phyloP scores from a whole-genome alignment of 805 yeast genomes.

The Schizosaccharomyces lindneri region DNA sequence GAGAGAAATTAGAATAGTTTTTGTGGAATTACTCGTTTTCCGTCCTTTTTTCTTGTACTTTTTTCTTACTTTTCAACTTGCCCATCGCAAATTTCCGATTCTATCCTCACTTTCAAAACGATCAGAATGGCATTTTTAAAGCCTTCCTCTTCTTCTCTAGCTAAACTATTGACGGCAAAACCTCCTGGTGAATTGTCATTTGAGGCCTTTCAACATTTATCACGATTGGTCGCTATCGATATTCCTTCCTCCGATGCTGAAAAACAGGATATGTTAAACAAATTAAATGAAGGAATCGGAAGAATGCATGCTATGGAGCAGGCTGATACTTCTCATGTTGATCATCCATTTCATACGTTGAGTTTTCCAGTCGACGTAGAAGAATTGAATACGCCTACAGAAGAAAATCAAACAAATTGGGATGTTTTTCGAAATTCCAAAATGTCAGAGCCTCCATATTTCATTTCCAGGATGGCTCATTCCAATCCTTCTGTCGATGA shows the following conservation, averaged over 20 bases:
- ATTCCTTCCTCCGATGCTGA: neutral
- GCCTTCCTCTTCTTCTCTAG: neutral
- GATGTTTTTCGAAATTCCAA: neutral
- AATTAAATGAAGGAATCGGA: neutral
- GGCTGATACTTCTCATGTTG: neutral
- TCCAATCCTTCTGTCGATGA: neutral
- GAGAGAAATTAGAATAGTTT: too few species aligned
- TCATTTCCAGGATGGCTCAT: neutral
- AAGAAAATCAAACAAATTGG: neutral
- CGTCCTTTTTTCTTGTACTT: neutral
- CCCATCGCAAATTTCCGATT: neutral
- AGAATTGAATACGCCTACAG: neutral
- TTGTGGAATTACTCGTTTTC: too few species aligned
- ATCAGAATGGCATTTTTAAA: neutral
- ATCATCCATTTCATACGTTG: neutral
- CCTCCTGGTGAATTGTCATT: neutral
- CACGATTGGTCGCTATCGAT: neutral
- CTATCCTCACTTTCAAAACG: too few species aligned
- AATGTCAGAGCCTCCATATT: neutral
- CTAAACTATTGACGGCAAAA: neutral
- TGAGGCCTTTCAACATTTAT: neutral
- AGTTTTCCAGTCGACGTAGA: neutral
- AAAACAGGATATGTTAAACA: neutral
- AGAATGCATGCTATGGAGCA: neutral
- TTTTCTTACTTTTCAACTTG: neutral